Evolutionary conservation across 2,329 filamentous ascomycete genomes (phyloP), one percentile per base, ranked within the genome.

Genomic region (Exophiala phaeomuriformis): DNA sequence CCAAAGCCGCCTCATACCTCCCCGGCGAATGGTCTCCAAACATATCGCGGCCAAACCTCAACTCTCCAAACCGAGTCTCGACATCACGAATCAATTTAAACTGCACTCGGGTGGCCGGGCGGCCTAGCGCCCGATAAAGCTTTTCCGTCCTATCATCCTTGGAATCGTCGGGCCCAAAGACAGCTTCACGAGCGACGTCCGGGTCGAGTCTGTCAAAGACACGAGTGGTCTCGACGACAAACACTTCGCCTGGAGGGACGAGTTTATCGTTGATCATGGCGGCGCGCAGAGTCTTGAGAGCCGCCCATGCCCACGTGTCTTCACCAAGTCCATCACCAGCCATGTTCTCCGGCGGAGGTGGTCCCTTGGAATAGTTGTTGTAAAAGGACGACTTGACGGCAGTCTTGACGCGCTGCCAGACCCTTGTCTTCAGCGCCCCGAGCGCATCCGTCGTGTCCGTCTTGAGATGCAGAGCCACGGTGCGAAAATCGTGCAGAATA

Each of bases 201-300:
- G 84, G 82, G 63, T 86, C 81, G 8, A 60, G 32, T 28, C 85
- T 72, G 59, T 85, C 77, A 56, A 89, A 70, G 3, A 87, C 85
- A 5, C 77, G 75, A 65, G 81, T 82, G 28, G 77, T 84, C 69
- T 88, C 85, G 2, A 90, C 76, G 1, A 82, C 73, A 63, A 90
- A 89, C 0, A 90, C 83, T 65, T 90, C 86, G 1, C 86, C 86
- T 0, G 86, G 86, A 1, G 86, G 86, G 44, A 88, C 70, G 2
- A 90, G 74, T 64, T 89, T 89, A 32, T 78, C 73, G 48, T 79
- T 83, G 56, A 79, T 76, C 82, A 90, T 87, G 61, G 77, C 81
- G 2, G 79, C 79, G 2, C 86, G 77, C 10, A 90, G 69, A 0
- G 78, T 78, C 63, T 83, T 82, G 4, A 90, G 74, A 0, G 84